phyloP scores from a whole-genome alignment of 2,329 filamentous ascomycete genomes.

The Ophiostoma quercus region DNA sequence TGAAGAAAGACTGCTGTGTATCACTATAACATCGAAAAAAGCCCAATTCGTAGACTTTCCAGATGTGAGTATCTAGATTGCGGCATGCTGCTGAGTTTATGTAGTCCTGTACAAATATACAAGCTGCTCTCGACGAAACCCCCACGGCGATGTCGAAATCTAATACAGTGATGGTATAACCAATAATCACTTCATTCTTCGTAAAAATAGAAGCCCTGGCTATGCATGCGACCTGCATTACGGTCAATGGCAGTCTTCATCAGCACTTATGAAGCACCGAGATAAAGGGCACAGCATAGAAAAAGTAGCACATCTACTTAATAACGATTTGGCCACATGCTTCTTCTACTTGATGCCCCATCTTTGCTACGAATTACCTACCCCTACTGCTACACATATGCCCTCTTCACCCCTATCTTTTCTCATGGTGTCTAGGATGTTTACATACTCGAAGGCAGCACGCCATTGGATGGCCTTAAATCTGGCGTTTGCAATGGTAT shows the following conservation, averaged over 20 bases:
- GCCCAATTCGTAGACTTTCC: background rate
- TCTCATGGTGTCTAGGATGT: background rate
- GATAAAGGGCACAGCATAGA: background rate
- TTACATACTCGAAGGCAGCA: background rate
- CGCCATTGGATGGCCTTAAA: background rate
- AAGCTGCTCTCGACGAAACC: background rate
- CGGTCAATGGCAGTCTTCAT: background rate
- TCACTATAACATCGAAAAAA: background rate
- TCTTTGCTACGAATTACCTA: background rate
- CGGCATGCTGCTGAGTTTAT: background rate
- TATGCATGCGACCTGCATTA: background rate
- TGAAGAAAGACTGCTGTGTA: background rate
- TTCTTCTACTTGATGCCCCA: background rate
- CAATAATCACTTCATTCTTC: background rate
- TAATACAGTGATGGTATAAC: background rate
- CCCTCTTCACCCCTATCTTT: background rate
- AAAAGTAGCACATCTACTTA: background rate
- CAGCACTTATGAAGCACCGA: background rate
- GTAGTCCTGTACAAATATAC: background rate
- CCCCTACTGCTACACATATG: background rate
- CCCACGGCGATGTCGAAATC: conserved; percentile 10
- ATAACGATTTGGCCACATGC: background rate
- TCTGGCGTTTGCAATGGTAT: background rate
- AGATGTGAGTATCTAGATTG: background rate
- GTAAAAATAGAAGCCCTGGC: background rate